Evolutionary conservation across 371 early-diverging fungal genomes (phyloP).

Genomic region (Catenaria anguillulae): DNA sequence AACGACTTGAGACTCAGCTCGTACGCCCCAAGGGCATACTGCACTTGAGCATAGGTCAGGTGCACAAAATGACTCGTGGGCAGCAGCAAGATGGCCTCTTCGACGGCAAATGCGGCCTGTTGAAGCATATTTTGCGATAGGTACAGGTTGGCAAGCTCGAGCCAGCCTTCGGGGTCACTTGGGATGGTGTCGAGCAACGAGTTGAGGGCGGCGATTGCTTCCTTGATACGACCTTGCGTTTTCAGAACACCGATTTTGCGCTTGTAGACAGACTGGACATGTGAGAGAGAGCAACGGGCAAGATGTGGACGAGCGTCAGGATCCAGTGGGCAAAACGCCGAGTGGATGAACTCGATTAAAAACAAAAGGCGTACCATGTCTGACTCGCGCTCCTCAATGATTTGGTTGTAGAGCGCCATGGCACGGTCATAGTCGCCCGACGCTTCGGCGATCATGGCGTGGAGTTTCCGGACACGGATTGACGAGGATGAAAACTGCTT

Average conservation of each 20-base stretch:
- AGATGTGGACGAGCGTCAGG: too few species aligned
- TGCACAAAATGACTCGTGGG: constrained; percentile 69
- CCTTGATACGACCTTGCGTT: constrained; percentile 38
- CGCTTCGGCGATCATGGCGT: constrained; percentile 56
- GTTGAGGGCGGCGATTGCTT: constrained; percentile 58
- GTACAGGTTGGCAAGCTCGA: constrained; percentile 61
- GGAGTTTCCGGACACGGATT: constrained; percentile 44
- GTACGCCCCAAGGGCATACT: constrained; percentile 44
- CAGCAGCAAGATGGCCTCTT: constrained; percentile 69
- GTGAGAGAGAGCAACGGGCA: neutral
- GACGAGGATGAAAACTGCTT: constrained; percentile 40
- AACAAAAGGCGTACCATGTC: constrained; percentile 34
- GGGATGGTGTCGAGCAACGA: constrained; percentile 62
- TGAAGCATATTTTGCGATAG: constrained; percentile 42
- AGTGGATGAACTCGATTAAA: too few species aligned
- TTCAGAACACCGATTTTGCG: constrained; percentile 58
- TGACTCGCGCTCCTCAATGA: constrained; percentile 47
- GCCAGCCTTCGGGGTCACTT: constrained; percentile 77
- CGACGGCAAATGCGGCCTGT: constrained; percentile 76
- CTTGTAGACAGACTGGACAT: constrained; percentile 27
- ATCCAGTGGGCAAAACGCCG: too few species aligned
- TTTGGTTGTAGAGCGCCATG: constrained; percentile 40
- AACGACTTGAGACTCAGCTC: constrained; percentile 53
- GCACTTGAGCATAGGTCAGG: constrained; percentile 68
- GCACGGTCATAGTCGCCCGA: constrained; percentile 50